These are phyloP conservation scores for Alopecurus myosuroides DNA, from an alignment of 176 grass and related monocot genomes.

Conservation along the genomic window DNA sequence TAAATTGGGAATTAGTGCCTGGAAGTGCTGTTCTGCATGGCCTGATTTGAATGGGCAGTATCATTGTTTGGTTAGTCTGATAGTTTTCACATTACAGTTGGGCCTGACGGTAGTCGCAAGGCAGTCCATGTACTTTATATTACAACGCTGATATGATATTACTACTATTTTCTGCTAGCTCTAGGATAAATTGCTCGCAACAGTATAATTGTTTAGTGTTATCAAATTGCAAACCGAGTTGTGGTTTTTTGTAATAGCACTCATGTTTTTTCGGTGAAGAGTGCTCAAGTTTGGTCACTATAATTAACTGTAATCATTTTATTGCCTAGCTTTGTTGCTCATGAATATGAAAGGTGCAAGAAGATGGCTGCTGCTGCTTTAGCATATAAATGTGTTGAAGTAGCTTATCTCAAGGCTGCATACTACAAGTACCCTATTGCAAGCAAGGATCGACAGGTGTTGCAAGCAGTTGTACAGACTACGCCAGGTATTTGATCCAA, in stretches of 20 bases:
- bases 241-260: not conserved
- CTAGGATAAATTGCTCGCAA: not conserved
- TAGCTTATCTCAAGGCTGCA: constrained; percentile 92
- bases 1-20: constrained; percentile 14
- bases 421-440: constrained; percentile 79
- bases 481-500: constrained; percentile 59
- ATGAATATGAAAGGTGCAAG: constrained; percentile 81
- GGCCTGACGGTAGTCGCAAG: not conserved
- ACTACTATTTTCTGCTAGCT: constrained; percentile 14
- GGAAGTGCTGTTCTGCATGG: not conserved
- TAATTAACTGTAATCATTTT: constrained; percentile 27
- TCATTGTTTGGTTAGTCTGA: not conserved
- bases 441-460: constrained; percentile 75
- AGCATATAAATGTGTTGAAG: constrained; percentile 98
- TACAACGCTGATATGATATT: not conserved
- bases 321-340: constrained; percentile 74
- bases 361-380: constrained; percentile 88
- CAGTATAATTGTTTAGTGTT: constrained; percentile 10
- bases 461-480: constrained; percentile 72
- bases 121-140: not conserved
- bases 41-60: not conserved
- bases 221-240: not conserved
- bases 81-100: not conserved
- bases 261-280: constrained; percentile 7
- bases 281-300: constrained; percentile 1